Percentiles rank a stretch among this genome's conserved stretches.
Evolutionary conservation across 257 asterid species (phyloP).

Genomic region (Fraxinus cuspidata): DNA sequence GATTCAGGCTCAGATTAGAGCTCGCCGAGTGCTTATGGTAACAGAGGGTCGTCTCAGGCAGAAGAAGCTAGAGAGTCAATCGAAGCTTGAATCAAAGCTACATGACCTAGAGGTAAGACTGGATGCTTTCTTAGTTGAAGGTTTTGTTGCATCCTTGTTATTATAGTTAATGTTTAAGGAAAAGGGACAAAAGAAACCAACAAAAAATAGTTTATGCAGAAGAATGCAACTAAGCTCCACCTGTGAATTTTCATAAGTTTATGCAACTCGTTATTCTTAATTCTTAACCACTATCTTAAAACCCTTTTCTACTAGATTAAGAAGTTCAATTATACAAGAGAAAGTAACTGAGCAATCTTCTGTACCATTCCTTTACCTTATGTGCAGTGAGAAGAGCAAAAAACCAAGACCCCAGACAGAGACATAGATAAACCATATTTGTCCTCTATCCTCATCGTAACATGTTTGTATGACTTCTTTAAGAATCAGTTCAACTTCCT

Average conservation of each 20-base stretch:
- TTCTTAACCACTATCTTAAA: background rate
- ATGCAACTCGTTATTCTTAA: background rate
- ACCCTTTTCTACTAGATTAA: background rate
- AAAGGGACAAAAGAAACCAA: background rate
- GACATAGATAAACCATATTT: background rate
- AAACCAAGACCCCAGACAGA: background rate
- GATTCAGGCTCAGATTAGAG: slow-evolving; percentile 70
- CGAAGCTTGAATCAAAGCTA: slow-evolving; percentile 86
- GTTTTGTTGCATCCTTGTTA: background rate
- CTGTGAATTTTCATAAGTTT: background rate
- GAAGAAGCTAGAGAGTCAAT: slow-evolving; percentile 78
- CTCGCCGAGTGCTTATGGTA: slow-evolving; percentile 76
- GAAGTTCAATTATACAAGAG: background rate
- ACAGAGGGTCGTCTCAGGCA: slow-evolving; percentile 72
- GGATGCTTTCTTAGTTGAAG: background rate
- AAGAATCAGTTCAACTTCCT: background rate
- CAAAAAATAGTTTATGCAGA: background rate
- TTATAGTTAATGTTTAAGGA: background rate
- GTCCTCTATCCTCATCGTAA: background rate
- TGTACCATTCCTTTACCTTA: background rate
- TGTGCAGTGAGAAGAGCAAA: background rate
- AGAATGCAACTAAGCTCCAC: background rate
- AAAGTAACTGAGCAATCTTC: background rate
- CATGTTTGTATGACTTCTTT: background rate
- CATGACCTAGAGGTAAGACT: slow-evolving; percentile 77